Evolutionary conservation across 2,329 filamentous ascomycete genomes (phyloP), one percentile per base, ranked within the genome.

Genomic region (Bertia moriformis): DNA sequence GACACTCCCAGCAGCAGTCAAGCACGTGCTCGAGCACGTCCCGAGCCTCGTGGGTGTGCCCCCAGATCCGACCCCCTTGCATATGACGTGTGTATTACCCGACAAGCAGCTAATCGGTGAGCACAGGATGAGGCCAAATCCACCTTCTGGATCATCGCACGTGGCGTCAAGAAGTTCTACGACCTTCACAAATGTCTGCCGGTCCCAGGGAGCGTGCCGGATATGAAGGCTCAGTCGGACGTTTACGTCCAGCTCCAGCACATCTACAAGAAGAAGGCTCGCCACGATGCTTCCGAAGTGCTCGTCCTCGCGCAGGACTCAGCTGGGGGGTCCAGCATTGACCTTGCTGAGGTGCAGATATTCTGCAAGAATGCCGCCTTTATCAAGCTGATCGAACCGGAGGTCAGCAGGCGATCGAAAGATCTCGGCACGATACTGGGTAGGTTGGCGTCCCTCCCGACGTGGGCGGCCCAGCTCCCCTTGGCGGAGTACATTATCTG

Each of bases 361-460:
- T 96, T 95, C 58, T 96, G 89, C 71, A 94, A 93, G 61, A 93
- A 93, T 48, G 89, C 88, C 38, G 83, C 83, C 37, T 91, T 93
- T 54, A 82, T n/a, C n/a, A n/a, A n/a, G n/a, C n/a, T n/a, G n/a
- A n/a, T n/a, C n/a, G n/a, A n/a, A n/a, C n/a, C 94, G 53, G 93
- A 91, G 59, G 72, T 96, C 37, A 78, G 96, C 42, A 82, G 81
- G 46, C 63, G 65, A 36, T 53, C 58, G 38, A 53, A 53, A 37
- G 54, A 62, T 38, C 58, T 56, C 18, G 60, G 60, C 51, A 61
- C 65, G 42, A 61, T 60, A 27, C 59, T 77, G 17, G 59, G 67
- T 43, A 64, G 71, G 22, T 27, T 27, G 22, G 22, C 22, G n/a
- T n/a, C n/a, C n/a, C n/a, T n/a, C n/a, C n/a, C n/a, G n/a, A n/a